Base-by-base conservation (phyloP, 305 asterid genomes). In the Fraxinus platypoda region DNA sequence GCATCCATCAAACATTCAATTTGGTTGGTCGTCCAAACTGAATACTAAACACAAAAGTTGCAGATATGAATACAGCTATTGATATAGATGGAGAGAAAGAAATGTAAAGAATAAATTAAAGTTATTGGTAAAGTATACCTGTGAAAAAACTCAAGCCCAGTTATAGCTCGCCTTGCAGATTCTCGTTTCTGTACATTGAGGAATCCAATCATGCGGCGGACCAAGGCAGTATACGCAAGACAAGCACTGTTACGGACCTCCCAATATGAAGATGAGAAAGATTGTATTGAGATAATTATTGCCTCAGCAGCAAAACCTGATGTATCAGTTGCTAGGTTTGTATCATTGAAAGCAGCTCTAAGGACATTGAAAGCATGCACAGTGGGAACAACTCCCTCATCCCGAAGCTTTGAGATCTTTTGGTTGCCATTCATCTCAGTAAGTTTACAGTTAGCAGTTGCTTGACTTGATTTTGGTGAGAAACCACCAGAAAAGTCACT, bases 191-290 rank as follows among this genome's bases (percentile, higher is more conserved):
- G 98, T 78, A 96, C 90, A 83, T 96, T 96, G 34, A 96, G 95
- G 89, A 96, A 96, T 77, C 99, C 99, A 93, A 96, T 71, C 97
- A 92, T 94, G 84, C 99, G 98, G 41, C 98, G 98, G 74, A 94
- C 91, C 93, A 96, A 89, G 82, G 99, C 95, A 86, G 98, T 96
- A 84, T 93, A 96, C 37, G 98, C 95, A 54, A 93, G 98, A 86
- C 97, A 94, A 72, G 99, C 99, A 91, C 99, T 92, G 87, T 96
- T 96, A 28, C 99, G 94, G 79, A 96, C 89, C 90, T 94, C 99
- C 99, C 99, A 96, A 80, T 96, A 90, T 17, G 98, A 71, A 81
- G 99, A 96, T 82, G 99, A 96, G 91, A 96, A 96, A 76, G 98
- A 91, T 3, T 89, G 94, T 85, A 96, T 89, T 25, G 98, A 85